Conservation (phyloP, 1,139 yeast genomes). For the Casaregolazyma lundiana region DNA sequence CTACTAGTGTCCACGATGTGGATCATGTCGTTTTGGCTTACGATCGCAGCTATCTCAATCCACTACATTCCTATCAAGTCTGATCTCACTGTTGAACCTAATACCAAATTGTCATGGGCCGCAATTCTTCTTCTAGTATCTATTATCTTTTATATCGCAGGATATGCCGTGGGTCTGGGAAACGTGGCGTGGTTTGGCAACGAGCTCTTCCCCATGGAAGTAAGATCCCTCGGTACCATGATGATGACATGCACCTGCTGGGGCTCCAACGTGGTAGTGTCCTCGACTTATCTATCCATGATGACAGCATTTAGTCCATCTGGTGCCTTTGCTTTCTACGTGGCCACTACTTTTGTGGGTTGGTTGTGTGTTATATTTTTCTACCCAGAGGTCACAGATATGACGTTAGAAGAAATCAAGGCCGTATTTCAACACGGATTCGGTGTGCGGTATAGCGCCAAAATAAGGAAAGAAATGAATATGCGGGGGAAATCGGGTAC, state of each 20-base stretch:
- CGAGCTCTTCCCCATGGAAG: constrained; percentile 87
- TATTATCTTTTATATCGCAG: constrained; percentile 82
- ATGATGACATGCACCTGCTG: constrained; percentile 90
- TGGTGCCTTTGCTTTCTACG: constrained; percentile 88
- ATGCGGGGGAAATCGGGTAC: no score
- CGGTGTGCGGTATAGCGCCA: no score
- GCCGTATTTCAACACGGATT: no score
- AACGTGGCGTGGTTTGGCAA: constrained; percentile 98
- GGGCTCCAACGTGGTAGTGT: constrained; percentile 89
- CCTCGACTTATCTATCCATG: constrained; percentile 92
- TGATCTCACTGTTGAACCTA: constrained; percentile 39
- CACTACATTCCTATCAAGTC: constrained; percentile 58
- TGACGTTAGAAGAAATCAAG: constrained; percentile 91
- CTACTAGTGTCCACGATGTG: constrained; percentile 73
- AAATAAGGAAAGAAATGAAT: no score
- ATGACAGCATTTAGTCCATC: constrained; percentile 86
- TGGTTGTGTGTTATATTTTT: constrained; percentile 72
- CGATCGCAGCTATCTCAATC: constrained; percentile 82
- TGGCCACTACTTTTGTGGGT: constrained; percentile 70
- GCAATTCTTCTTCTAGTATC: constrained; percentile 79
- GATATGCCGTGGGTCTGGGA: constrained; percentile 91
- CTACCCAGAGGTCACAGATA: constrained; percentile 87
- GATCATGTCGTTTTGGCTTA: constrained; percentile 71
- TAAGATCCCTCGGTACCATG: constrained; percentile 87
- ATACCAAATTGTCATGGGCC: constrained; percentile 59